Conservation (phyloP, 495 filamentous ascomycete genomes). For the Neurospora intermedia region DNA sequence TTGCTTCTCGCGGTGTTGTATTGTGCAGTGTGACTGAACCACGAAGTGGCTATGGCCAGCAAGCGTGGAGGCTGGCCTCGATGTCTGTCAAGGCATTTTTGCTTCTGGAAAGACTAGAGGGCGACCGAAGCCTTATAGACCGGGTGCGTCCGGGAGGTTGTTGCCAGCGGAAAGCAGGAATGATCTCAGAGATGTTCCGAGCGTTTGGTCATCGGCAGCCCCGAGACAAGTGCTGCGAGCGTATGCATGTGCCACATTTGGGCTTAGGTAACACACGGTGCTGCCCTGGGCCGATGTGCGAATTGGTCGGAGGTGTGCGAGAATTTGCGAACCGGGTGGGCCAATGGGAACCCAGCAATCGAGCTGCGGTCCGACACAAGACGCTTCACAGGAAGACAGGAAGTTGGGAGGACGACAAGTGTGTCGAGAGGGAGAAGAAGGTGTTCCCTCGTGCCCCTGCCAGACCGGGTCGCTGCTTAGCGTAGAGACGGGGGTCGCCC, state of each 20-base stretch:
- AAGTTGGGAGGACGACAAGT: not conserved
- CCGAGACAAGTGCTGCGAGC: not conserved
- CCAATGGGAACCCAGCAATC: not conserved
- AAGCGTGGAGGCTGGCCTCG: not conserved
- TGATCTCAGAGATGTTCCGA: not conserved
- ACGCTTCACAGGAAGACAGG: not conserved
- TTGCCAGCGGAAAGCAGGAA: not conserved
- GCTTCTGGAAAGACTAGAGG: not conserved
- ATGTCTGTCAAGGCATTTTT: not conserved
- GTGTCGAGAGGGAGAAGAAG: not conserved
- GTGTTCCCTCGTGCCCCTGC: not conserved
- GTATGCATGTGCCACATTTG: not conserved
- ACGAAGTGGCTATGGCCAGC: not conserved
- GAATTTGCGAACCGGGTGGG: not conserved
- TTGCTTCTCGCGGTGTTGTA: not conserved
- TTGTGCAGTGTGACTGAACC: not conserved
- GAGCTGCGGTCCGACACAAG: not conserved
- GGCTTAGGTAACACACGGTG: not conserved
- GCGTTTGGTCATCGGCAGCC: not conserved
- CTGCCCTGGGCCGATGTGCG: not conserved
- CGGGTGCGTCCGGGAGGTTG: not conserved
- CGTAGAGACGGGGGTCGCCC: not conserved
- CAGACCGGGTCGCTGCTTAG: not conserved
- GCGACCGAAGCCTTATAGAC: not conserved
- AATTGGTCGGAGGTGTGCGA: not conserved